Evolutionary conservation across 2,329 filamentous ascomycete species (phyloP), one percentile per base, ranked within the genome.

Genomic region (Hypoxylon sp.): DNA sequence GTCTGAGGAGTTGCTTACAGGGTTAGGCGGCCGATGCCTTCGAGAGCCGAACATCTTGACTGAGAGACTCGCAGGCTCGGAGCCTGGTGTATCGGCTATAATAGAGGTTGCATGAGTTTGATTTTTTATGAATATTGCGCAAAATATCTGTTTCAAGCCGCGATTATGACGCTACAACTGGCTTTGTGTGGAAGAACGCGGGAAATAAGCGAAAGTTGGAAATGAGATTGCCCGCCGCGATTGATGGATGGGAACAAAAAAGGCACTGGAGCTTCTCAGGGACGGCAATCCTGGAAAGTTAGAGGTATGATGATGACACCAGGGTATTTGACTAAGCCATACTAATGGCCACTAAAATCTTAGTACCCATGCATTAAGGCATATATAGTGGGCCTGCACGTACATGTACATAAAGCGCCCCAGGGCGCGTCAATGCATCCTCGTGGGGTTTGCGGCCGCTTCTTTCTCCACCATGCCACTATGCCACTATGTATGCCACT

Each of bases 31-130:
- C 69, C 82, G 79, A 74, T 81, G 82, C 76, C 80, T 84, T 78
- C 81, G 81, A 69, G 83, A 83, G 71, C 78, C 81, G 76, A 87
- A 86, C 84, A 85, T 84, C 30, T 59, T 74, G 68, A 51, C 61
- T 28, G 36, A 28, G 55, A 59, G 56, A 49, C 61, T 60, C 62
- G 69, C 64, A 71, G 68, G 70, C 70, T 72, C 67, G 16, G 61
- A 61, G 70, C 69, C 72, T 59, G 57, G 59, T 63, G 44, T 62
- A 64, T 58, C 42, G 64, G 67, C 69, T 70, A 68, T 63, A 63
- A 68, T 64, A 54, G 58, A 61, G 53, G 26, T 66, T 60, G 68
- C 73, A 74, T 75, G 64, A 61, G 60, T 65, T 60, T 63, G n/a
- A 38, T 30, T 24, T 67, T 66, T 54, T 46, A n/a, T n/a, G 49